phyloP scores from a whole-genome alignment of 192 early-diverging fungal species.

The Coemansia sp. region DNA sequence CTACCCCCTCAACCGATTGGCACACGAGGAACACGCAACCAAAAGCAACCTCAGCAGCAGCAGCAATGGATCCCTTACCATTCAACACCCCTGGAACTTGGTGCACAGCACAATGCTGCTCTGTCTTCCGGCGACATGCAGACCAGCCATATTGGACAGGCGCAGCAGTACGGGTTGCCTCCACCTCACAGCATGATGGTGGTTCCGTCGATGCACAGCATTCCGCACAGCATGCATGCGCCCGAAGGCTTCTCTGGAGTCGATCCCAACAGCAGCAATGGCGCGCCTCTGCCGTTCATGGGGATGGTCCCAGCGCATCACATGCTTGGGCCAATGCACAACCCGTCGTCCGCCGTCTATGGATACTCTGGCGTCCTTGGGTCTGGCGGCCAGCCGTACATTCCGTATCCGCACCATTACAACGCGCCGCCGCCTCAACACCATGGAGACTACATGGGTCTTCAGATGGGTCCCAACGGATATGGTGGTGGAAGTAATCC shows the following conservation, averaged over 20 bases:
- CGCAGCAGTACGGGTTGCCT: conserved; percentile 13
- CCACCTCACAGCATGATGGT: conserved; percentile 8
- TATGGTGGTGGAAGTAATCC: not conserved
- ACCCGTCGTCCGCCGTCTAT: not conserved
- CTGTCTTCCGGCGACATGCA: conserved; percentile 1
- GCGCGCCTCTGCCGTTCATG: not conserved
- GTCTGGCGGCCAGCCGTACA: conserved; percentile 1
- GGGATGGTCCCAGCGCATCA: conserved; percentile 5
- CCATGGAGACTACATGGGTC: conserved; percentile 23
- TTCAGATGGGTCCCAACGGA: conserved; percentile 14
- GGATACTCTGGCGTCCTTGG: conserved; percentile 1
- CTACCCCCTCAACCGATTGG: conserved; percentile 40
- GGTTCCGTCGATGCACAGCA: conserved; percentile 1
- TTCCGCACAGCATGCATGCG: conserved; percentile 3
- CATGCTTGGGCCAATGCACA: not conserved
- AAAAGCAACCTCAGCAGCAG: conserved; percentile 6
- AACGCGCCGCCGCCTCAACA: conserved; percentile 1
- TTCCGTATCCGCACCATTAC: conserved; percentile 1
- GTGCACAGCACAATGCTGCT: not conserved
- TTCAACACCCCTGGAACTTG: not conserved
- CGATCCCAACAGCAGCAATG: not conserved
- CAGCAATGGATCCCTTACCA: conserved; percentile 9
- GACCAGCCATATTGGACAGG: not conserved
- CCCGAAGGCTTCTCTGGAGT: not conserved
- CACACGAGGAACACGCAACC: conserved; percentile 22